A percentile compares a stretch with the other conserved stretches of the same genome.
phyloP scores from a whole-genome alignment of 129 eudicot species.

The Dittrichia graveolens region DNA sequence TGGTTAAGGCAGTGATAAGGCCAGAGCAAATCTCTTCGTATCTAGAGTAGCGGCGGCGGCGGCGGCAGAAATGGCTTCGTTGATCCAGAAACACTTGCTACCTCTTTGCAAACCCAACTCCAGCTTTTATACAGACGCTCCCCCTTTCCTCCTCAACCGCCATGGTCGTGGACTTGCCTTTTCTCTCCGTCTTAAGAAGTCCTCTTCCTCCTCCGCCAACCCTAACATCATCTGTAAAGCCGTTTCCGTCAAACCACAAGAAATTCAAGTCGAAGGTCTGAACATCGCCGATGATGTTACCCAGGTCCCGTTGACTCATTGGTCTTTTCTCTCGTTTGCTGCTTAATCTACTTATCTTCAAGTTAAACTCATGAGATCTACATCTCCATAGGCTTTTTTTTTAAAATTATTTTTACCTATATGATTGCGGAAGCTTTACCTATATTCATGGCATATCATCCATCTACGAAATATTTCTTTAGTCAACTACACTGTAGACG shows the following conservation, averaged over 20 bases:
- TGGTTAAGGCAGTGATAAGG: too few relatives aligned
- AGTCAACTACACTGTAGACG: too few relatives aligned
- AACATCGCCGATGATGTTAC: slow-evolving; percentile 96
- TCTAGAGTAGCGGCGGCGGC: too few relatives aligned
- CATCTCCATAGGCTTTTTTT: background rate
- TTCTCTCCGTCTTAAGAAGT: slow-evolving; percentile 31
- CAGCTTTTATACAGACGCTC: slow-evolving; percentile 25
- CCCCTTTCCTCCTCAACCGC: slow-evolving; percentile 13
- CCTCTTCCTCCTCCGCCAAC: background rate
- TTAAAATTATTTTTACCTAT: too few relatives aligned
- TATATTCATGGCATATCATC: too few relatives aligned
- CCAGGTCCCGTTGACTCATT: slow-evolving; percentile 49
- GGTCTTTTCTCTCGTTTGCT: background rate
- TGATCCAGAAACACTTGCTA: slow-evolving; percentile 46
- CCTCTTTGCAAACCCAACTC: slow-evolving; percentile 40
- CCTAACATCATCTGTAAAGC: slow-evolving; percentile 57
- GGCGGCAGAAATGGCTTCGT: slow-evolving; percentile 49
- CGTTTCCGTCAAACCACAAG: slow-evolving; percentile 48
- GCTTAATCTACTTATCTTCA: background rate
- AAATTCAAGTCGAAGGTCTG: slow-evolving; percentile 60
- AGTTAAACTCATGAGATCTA: background rate
- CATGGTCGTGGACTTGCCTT: slow-evolving; percentile 12
- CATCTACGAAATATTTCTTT: too few relatives aligned
- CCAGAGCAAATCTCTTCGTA: too few relatives aligned
- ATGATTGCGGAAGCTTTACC: too few relatives aligned